phyloP scores from a whole-genome alignment of 73 alveolate genomes.

The Symbiodinium pilosum region DNA sequence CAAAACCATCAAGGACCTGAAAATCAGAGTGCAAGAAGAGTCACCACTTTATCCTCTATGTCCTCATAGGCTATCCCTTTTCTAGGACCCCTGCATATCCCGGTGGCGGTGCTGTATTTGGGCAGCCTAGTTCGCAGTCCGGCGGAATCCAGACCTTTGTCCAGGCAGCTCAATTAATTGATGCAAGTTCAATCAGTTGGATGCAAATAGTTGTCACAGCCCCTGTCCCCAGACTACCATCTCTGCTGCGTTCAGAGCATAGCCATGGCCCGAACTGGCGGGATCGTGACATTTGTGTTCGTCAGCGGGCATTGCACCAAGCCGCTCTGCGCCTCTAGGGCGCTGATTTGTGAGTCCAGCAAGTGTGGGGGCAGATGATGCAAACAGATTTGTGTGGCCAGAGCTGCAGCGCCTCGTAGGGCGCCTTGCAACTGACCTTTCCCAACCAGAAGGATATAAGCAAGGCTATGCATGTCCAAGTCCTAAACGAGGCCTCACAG shows the following conservation, averaged over 20 bases:
- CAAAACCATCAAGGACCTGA: neutral
- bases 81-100: neutral
- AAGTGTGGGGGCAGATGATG: too few species aligned
- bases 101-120: conserved; percentile 3
- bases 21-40: neutral
- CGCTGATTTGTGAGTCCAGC: neutral
- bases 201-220: too few species aligned
- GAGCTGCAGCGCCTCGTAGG: conserved; percentile 52
- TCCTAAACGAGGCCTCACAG: neutral
- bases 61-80: neutral
- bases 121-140: conserved; percentile 66
- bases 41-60: neutral
- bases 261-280: conserved; percentile 4
- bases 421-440: conserved; percentile 80
- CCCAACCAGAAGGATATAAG: neutral
- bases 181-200: too few species aligned
- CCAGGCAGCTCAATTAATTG: too few species aligned
- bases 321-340: conserved; percentile 34
- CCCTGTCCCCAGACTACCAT: too few species aligned
- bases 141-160: conserved; percentile 57
- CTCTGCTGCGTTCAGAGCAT: too few species aligned
- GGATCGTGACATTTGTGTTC: conserved; percentile 52
- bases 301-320: conserved; percentile 45
- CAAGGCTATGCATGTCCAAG: too few species aligned
- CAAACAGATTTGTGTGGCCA: too few species aligned